Base-by-base conservation (phyloP, 2,329 filamentous ascomycete genomes). In the Phialocephala subalpina region DNA sequence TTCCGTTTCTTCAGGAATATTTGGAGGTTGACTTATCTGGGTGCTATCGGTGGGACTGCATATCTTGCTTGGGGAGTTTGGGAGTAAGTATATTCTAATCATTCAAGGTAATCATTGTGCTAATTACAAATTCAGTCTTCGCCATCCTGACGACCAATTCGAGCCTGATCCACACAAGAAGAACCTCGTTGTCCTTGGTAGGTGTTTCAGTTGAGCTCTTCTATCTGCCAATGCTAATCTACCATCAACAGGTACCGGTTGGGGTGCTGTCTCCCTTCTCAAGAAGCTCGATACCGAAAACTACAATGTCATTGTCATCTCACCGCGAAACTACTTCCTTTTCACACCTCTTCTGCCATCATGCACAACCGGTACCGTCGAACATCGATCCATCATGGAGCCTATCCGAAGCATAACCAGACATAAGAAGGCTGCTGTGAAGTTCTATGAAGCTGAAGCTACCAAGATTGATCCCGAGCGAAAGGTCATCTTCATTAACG, bases 321-420 rank as follows among this genome's bases (percentile, higher is more conserved):
- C 96, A 58, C 96, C 96, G 62, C 93, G 96, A 79, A 99, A 99
- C 84, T 99, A 97, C 88, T 99, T 99, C 90, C 91, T 99, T 73
- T 99, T 99, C 87, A 99, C 96, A 35, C 96, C 96, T 67, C 89
- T 99, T 66, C 88, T 99, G 68, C 96, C 96, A 71, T 98, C 95
- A 78, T 99, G 96, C 83, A 98, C 96, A 60, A 97, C 95, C 72
- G 96, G 96, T 76, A 92, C 93, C 74, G 96, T 99, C 80, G 96
- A 99, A 86, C 96, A 98, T 84, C 93, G 96, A 79, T 98, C 94
- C 77, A 99, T 99, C 82, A 99, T 99, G 96, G 96, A 99, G 84
- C 96, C 96, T 64, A 91, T 99, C 75, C 93, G 96, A 78, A 93
- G 96, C 79, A 97, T 99, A 80, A 87, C 97, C 73, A 92, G 94